Conservation (phyloP, 1,139 yeast genomes). For the Geotrichum reessii region DNA sequence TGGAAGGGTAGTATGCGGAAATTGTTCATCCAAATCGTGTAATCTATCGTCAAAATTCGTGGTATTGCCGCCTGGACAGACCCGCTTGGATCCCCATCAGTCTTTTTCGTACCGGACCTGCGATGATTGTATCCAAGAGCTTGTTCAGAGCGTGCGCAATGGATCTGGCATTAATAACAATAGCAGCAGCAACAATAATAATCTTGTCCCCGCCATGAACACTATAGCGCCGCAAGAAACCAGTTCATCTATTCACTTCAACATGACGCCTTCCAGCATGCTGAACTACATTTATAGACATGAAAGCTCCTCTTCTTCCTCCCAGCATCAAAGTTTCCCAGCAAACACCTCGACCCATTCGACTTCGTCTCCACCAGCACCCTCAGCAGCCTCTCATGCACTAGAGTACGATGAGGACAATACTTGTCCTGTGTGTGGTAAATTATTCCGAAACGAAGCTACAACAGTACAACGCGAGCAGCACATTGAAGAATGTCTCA, state of each 20-base stretch:
- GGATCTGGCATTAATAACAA: slow-evolving; percentile 35
- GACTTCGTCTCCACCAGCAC: neutral
- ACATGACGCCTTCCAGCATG: neutral
- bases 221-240: slow-evolving; percentile 39
- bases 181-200: too few species aligned
- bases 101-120: slow-evolving; percentile 60
- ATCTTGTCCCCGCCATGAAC: too few species aligned
- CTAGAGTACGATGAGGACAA: slow-evolving; percentile 4
- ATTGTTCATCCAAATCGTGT: slow-evolving; percentile 49
- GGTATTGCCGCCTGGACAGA: slow-evolving; percentile 43
- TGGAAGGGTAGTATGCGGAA: slow-evolving; percentile 68
- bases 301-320: neutral
- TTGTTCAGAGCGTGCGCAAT: slow-evolving; percentile 47
- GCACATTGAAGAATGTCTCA: slow-evolving; percentile 68
- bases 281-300: neutral
- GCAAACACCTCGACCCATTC: neutral
- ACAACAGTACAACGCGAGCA: slow-evolving; percentile 45
- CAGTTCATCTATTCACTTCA: too few species aligned
- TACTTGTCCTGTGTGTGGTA: slow-evolving; percentile 12
- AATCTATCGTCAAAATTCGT: slow-evolving; percentile 44
- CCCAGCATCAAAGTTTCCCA: neutral
- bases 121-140: slow-evolving; percentile 60
- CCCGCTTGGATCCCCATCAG: slow-evolving; percentile 43
- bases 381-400: neutral
- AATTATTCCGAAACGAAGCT: neutral